Conservation (phyloP, 495 filamentous ascomycete genomes). For the Evernia prunastri region DNA sequence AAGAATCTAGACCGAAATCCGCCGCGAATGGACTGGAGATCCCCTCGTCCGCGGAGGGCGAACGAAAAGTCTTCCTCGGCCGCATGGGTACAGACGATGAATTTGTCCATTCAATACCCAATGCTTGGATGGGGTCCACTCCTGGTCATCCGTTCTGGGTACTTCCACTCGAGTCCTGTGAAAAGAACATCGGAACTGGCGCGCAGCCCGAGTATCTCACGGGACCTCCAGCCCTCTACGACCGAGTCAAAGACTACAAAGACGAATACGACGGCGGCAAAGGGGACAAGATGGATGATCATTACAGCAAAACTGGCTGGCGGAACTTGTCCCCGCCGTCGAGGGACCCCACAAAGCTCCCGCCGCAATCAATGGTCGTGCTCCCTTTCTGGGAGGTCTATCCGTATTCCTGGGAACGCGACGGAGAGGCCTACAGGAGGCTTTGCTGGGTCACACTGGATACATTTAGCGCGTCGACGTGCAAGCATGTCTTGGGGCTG, state of each 20-base stretch:
- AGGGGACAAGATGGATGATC: slow-evolving; percentile 16
- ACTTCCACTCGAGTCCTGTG: slow-evolving; percentile 17
- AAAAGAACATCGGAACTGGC: not conserved
- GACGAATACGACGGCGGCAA: slow-evolving; percentile 9
- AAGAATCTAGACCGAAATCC: slow-evolving; percentile 3
- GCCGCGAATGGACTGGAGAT: not conserved
- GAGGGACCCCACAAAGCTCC: not conserved
- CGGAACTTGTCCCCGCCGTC: slow-evolving; percentile 6
- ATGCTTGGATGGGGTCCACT: slow-evolving; percentile 28
- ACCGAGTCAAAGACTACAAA: slow-evolving; percentile 13
- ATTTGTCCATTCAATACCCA: slow-evolving; percentile 23
- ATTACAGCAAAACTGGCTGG: slow-evolving; percentile 14
- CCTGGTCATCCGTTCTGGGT: slow-evolving; percentile 28
- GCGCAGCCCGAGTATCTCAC: slow-evolving; percentile 19
- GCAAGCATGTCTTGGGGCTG: slow-evolving; percentile 21
- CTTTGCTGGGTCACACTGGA: slow-evolving; percentile 18
- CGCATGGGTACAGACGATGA: slow-evolving; percentile 26
- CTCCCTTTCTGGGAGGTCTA: slow-evolving; percentile 26
- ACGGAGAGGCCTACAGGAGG: slow-evolving; percentile 14
- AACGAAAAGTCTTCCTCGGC: slow-evolving; percentile 23
- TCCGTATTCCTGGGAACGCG: slow-evolving; percentile 24
- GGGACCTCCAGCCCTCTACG: slow-evolving; percentile 18
- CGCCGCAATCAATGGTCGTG: slow-evolving; percentile 17
- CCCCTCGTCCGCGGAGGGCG: not conserved
- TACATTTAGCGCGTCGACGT: slow-evolving; percentile 18